Base-by-base conservation (phyloP, 1,284 basidiomycete species). In the Sphaerobolus stellatus region DNA sequence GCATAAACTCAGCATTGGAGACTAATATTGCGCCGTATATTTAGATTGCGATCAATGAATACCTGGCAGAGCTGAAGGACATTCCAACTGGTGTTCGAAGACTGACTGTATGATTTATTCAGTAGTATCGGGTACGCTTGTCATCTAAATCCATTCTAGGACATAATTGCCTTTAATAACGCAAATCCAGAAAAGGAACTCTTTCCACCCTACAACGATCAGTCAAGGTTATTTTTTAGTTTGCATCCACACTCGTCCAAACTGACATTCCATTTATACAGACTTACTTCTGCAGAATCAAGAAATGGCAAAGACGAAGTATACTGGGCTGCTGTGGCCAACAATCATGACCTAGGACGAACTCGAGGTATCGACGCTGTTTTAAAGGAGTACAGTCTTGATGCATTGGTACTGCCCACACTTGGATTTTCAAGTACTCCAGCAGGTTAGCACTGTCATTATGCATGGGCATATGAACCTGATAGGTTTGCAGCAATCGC, bases 281-380 rank as follows among this genome's bases (percentile, higher is more conserved):
- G 45, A 13, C 24, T 48, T 7, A 48, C 30, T 48, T 22, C 18
- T 18, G 67, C 80, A 0, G 69, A 83, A 58, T 74, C 71, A 1
- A 82, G 79, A 2, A 69, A 63, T 1, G 78, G 79, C 2, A 70
- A 75, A n/a, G 73, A 80, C 55, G 61, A 73, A 5, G 65, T 75
- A 0, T 85, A 75, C 62, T 79, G 78, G 58, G 62, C 71, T 22
- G 74, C 82, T 0, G 71, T 85, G 3, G 75, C 76, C 0, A 71
- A 71, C 34, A 72, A 84, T 62, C 69, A 73, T 22, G 79, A 83
- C 13, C 71, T 83, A 3, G 83, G 82, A 0, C 71, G 68, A 4
- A 79, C 76, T 5, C 65, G 73, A 20, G 83, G 83, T 2, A 86
- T 86, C 34, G 83, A 86, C 58, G 81, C 77, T 18, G 78, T 76